Evolutionary conservation across 2,329 filamentous ascomycete genomes (phyloP), one percentile per base, ranked within the genome.

Genomic region (Neonectria magnoliae): DNA sequence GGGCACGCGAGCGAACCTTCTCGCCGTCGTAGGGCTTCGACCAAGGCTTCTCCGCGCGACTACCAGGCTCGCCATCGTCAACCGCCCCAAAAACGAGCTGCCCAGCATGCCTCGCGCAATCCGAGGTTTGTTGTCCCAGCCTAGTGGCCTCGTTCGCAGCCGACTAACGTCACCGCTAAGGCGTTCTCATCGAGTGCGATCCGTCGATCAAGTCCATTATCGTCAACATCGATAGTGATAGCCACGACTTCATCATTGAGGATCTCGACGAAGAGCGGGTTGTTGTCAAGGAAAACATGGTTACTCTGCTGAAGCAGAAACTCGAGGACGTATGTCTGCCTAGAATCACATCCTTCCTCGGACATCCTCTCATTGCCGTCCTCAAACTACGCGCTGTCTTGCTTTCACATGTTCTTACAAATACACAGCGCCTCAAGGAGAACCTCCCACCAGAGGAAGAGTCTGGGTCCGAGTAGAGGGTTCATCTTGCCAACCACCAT

Each of bases 141-240:
- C 22, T 29, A 38, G 10, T 11, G 6, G 25, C 27, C 22, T 29
- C 29, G 14, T 36, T 47, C 5, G 14, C 18, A 25, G 27, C 41
- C 48, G 42, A 31, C 62, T 57, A n/a, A 62, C 57, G 31, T 20
- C 57, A 25, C 33, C 20, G 20, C 20, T 10, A 42, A 88, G 92
- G 92, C 67, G 90, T 93, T 29, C 85, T 95, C 68, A 89, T 95
- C 79, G 88, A 93, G 79, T 93, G 91, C 80, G 92, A 95, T 76
- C 90, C 92, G n/a, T 93, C 91, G 48, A 94, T 95, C 85, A 94
- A 94, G 80, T 91, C 92, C 68, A 93, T 94, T 82, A 91, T 95
- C 74, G 84, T 92, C 71, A 91, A 90, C 74, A 92, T 95, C 71
- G 90, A 95, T 79, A 87, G 83, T 72, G 83, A 87, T 62, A 85